Percentiles rank a stretch among this genome's conserved stretches.
Evolutionary conservation across 2,329 filamentous ascomycete genomes (phyloP).

Genomic region (Aspergillus sojae): DNA sequence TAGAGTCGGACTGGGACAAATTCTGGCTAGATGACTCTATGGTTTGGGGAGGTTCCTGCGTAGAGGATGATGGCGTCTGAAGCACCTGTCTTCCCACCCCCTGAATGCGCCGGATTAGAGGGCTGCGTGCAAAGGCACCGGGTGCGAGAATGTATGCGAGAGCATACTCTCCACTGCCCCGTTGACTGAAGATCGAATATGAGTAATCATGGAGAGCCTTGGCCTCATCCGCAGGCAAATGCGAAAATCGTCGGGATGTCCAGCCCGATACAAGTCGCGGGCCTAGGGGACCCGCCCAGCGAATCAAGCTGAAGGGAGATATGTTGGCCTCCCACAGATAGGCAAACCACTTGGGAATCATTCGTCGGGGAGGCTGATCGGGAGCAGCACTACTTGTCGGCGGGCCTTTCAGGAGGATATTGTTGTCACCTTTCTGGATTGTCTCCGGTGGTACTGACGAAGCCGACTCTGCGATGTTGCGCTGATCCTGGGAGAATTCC

Average conservation of each 20-base stretch:
- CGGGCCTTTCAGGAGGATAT: conserved; percentile 53
- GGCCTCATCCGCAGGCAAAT: conserved; percentile 77
- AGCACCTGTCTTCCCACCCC: conserved; percentile 75
- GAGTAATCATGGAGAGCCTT: conserved; percentile 88
- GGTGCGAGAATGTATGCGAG: conserved; percentile 91
- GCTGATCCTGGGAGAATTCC: conserved; percentile 78
- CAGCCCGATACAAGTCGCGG: conserved; percentile 92
- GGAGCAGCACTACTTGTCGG: conserved; percentile 26
- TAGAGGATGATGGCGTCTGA: conserved; percentile 27
- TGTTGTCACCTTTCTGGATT: conserved; percentile 48
- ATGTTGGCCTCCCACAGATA: conserved; percentile 98
- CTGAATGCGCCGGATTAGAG: conserved; percentile 83
- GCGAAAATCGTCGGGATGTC: conserved; percentile 90
- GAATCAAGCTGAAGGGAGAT: conserved; percentile 88
- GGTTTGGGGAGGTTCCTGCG: conserved; percentile 15
- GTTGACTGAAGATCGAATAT: conserved; percentile 90
- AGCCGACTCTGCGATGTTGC: conserved; percentile 37
- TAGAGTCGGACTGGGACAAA: conserved; percentile 34
- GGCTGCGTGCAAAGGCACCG: conserved; percentile 85
- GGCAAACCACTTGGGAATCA: conserved; percentile 80
- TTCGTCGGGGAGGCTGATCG: conserved; percentile 56
- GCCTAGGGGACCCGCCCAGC: conserved; percentile 84
- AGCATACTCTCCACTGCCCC: conserved; percentile 91
- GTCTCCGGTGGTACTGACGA: conserved; percentile 24
- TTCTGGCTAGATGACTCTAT: conserved; percentile 12